Base-by-base conservation (phyloP, 2,329 filamentous ascomycete genomes). In the Monilinia vaccinii-corymbosi region DNA sequence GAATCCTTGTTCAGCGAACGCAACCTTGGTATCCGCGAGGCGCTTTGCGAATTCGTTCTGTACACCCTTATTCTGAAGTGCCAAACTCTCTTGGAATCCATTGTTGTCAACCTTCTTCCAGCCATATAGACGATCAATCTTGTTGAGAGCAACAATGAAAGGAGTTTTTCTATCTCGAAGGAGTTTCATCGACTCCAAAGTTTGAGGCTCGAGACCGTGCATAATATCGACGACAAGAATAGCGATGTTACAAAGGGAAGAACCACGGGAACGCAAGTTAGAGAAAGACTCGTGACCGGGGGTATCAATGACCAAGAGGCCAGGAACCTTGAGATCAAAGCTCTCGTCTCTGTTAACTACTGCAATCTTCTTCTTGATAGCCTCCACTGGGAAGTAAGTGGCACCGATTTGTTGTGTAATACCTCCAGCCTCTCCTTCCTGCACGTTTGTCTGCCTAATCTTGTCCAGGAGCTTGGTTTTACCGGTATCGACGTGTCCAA, bases 211-310 rank as follows among this genome's bases (percentile, higher is more conserved):
- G 50, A 99, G 83, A 73, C 95, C 95, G 83, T 99, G 94, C 94
- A 99, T 97, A 71, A 99, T 99, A 79, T 99, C 94, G 68, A 99
- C 93, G 46, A 99, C 95, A 67, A 99, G 79, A 73, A 99, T 99
- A 69, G 94, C 94, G 77, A 99, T 99, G 79, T 99, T 99, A 77
- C 95, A 99, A 61, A 99, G 89, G 16, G 92, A 97, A 45, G 94
- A 97, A 77, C 94, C 94, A 77, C 95, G 86, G 67, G 93, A 97
- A 71, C 95, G 89, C 66, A 99, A 78, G 77, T 99, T 99, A 65
- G 93, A 96, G 84, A 99, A 99, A 71, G 94, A 99, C 84, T 99
- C 94, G 91, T 99, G 94, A 78, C 94, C 94, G 71, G 94, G 95
- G 0, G 94, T 99, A 77, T 99, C 94, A 71, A 99, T 99, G 71